phyloP scores from a whole-genome alignment of 129 eudicot species.

The Pulicaria dysenterica region DNA sequence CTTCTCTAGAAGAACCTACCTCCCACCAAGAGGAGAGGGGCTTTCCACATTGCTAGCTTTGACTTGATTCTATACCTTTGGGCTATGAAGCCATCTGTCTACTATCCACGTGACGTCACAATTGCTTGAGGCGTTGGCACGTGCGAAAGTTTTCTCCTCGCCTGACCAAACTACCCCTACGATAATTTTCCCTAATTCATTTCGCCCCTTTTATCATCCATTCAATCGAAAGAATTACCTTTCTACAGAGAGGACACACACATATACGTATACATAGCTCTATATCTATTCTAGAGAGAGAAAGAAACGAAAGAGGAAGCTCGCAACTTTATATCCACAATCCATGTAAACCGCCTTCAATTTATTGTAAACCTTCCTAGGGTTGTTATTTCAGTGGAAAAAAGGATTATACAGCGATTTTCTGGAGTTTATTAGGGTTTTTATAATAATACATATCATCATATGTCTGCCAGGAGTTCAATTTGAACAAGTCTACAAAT shows the following conservation, averaged over 20 bases:
- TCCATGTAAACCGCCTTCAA: slow-evolving; percentile 17
- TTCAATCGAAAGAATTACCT: slow-evolving; percentile 21
- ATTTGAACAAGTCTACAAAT: slow-evolving; percentile 12
- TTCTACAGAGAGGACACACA: slow-evolving; percentile 5
- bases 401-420: slow-evolving; percentile 13
- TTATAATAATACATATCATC: slow-evolving; percentile 11
- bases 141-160: background rate
- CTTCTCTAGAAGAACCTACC: too few relatives aligned
- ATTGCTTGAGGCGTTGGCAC: slow-evolving; percentile 21
- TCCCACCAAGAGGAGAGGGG: too few relatives aligned
- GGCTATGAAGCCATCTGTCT: too few relatives aligned
- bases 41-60: too few relatives aligned
- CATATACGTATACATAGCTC: slow-evolving; percentile 4
- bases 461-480: slow-evolving; percentile 16
- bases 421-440: slow-evolving; percentile 27
- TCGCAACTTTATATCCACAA: slow-evolving; percentile 26
- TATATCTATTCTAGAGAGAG: slow-evolving; percentile 19
- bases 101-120: slow-evolving; percentile 10
- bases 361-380: slow-evolving; percentile 17
- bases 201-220: slow-evolving; percentile 38
- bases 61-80: too few relatives aligned
- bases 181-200: slow-evolving; percentile 23
- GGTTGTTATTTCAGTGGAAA: slow-evolving; percentile 6
- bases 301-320: slow-evolving; percentile 15
- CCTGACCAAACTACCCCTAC: slow-evolving; percentile 24